Conservation (phyloP, 495 filamentous ascomycete genomes). For the Trichoderma gamsii region DNA sequence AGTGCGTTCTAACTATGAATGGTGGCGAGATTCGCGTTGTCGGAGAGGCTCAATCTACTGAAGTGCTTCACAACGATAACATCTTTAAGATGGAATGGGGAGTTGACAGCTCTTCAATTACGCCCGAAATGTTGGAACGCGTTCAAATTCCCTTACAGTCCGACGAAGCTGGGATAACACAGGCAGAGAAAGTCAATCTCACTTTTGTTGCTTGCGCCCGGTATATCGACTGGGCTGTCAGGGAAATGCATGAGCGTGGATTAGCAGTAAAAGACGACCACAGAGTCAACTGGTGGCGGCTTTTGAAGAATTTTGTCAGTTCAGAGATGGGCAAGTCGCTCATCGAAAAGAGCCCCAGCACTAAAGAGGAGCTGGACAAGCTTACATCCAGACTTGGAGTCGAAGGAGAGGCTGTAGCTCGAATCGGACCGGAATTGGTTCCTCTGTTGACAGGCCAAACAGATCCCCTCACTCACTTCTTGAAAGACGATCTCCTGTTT, state of each 20-base stretch:
- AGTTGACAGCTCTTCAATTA: constrained; percentile 2
- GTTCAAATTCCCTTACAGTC: constrained; percentile 3
- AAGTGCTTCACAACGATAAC: background rate
- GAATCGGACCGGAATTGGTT: constrained; percentile 14
- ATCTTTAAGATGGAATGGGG: constrained; percentile 4
- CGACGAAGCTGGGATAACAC: background rate
- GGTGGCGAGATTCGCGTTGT: background rate
- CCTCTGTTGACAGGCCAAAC: constrained; percentile 16
- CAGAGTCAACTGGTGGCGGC: constrained; percentile 7
- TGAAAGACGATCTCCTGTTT: constrained; percentile 19
- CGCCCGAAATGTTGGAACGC: constrained; percentile 14
- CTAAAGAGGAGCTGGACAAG: background rate
- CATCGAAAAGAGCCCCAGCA: background rate
- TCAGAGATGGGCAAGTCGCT: constrained; percentile 14
- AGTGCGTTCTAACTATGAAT: background rate
- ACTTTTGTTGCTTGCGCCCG: background rate
- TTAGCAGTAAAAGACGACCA: constrained; percentile 14
- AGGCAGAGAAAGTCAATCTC: constrained; percentile 6
- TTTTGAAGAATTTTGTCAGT: background rate
- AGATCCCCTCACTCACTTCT: constrained; percentile 17
- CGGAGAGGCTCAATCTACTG: background rate
- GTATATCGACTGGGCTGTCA: constrained; percentile 29
- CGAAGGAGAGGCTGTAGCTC: constrained; percentile 17
- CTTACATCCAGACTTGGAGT: constrained; percentile 14
- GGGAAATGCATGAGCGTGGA: constrained; percentile 62